Conservation (phyloP, 352 stramenopile species). For the Pythium myriotylum region DNA sequence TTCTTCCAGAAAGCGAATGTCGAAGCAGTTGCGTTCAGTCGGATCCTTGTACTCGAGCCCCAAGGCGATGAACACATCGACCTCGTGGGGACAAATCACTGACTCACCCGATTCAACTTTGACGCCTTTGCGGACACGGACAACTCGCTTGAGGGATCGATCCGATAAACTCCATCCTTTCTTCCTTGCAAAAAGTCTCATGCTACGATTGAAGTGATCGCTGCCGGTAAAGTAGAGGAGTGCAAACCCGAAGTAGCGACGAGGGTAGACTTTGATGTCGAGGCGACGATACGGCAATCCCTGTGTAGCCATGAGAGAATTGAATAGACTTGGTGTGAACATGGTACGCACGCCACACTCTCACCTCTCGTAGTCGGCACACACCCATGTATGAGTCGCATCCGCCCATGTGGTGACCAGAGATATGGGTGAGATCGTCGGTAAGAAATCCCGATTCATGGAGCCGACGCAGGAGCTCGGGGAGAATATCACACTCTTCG, state of each 20-base stretch:
- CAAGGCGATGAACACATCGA: slow-evolving; percentile 85
- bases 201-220: slow-evolving; percentile 91
- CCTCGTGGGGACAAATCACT: slow-evolving; percentile 78
- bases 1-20: slow-evolving; percentile 82
- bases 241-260: slow-evolving; percentile 77
- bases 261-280: slow-evolving; percentile 89
- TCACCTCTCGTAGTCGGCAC: slow-evolving; percentile 63
- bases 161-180: slow-evolving; percentile 82
- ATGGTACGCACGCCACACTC: background rate
- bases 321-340: too few species aligned
- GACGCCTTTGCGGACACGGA: slow-evolving; percentile 49
- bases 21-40: slow-evolving; percentile 76
- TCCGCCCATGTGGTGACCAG: slow-evolving; percentile 48
- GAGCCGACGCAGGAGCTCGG: slow-evolving; percentile 63
- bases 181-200: slow-evolving; percentile 79
- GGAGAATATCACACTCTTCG: slow-evolving; percentile 70
- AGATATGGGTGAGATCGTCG: slow-evolving; percentile 71
- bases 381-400: slow-evolving; percentile 90
- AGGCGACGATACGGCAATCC: slow-evolving; percentile 64
- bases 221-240: slow-evolving; percentile 92
- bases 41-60: slow-evolving; percentile 85
- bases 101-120: slow-evolving; percentile 67
- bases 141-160: slow-evolving; percentile 59
- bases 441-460: slow-evolving; percentile 69
- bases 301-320: slow-evolving; percentile 5